Evolutionary conservation across 768 basidiomycete species (phyloP).

Genomic region (Termitomyces sp.): DNA sequence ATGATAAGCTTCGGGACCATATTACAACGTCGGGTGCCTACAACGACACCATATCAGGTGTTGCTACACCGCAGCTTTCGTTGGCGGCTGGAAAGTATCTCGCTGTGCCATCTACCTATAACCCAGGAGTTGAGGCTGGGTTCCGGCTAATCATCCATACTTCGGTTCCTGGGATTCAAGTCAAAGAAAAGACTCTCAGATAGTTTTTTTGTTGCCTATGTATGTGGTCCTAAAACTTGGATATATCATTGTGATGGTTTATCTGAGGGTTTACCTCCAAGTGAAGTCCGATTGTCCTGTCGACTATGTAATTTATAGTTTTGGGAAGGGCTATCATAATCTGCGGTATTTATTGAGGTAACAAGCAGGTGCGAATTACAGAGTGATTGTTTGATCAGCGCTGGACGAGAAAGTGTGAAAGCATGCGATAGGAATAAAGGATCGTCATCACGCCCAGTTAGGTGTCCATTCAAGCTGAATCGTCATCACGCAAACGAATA

Average conservation of each 20-base stretch:
- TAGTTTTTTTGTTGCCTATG: background rate
- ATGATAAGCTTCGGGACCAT: conserved; percentile 29
- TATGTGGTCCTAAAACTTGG: background rate
- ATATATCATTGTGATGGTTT: too few relatives aligned
- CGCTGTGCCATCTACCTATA: conserved; percentile 69
- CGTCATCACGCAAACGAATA: background rate
- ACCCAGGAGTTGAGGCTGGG: conserved; percentile 44
- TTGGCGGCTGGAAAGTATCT: conserved; percentile 63
- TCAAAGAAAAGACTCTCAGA: conserved; percentile 9
- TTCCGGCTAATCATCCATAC: conserved; percentile 64
- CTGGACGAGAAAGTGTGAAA: too few relatives aligned
- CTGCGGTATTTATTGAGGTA: too few relatives aligned
- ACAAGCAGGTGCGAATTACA: too few relatives aligned
- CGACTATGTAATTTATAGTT: too few relatives aligned
- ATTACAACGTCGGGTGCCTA: conserved; percentile 77
- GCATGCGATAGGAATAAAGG: too few relatives aligned
- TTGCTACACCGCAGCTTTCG: conserved; percentile 46
- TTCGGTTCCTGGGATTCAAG: conserved; percentile 25
- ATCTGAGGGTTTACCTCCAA: too few relatives aligned
- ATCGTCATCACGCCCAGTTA: too few relatives aligned
- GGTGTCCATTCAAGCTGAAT: too few relatives aligned
- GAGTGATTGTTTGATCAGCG: too few relatives aligned
- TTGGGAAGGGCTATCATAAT: too few relatives aligned
- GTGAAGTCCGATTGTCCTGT: too few relatives aligned
- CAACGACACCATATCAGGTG: conserved; percentile 69